Percentiles rank a stretch among this genome's conserved stretches.
Evolutionary conservation across 345 rosid genomes (phyloP).

Genomic region (Salix koriyanagi): DNA sequence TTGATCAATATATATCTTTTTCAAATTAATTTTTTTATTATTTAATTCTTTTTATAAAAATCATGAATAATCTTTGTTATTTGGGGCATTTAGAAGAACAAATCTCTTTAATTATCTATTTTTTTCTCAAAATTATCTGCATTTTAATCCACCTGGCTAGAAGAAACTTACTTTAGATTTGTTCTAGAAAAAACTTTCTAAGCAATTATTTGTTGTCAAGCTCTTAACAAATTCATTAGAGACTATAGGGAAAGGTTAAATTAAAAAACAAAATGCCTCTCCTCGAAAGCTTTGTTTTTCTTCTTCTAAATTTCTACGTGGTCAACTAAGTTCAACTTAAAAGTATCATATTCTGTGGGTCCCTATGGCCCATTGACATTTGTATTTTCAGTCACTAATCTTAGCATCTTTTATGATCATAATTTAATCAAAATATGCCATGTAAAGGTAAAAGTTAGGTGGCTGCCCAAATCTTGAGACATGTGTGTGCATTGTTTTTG

Average conservation of each 20-base stretch:
- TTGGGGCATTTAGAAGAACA: no score
- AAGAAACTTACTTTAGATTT: no score
- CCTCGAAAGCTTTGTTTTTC: no score
- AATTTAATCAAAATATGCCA: neutral
- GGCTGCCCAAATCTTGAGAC: neutral
- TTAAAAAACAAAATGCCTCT: no score
- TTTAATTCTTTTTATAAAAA: no score
- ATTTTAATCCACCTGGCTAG: no score
- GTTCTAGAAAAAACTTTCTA: neutral
- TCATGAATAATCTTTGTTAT: no score
- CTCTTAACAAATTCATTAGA: neutral
- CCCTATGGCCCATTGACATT: neutral
- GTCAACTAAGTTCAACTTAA: neutral
- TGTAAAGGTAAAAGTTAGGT: neutral
- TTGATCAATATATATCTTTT: no score
- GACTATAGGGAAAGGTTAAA: no score
- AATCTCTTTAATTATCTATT: no score
- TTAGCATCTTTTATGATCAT: neutral
- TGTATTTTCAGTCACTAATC: neutral
- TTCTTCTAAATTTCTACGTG: neutral
- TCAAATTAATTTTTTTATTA: no score
- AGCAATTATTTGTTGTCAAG: neutral
- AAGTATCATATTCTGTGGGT: neutral
- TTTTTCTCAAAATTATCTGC: no score
- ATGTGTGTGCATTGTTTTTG: neutral